Base-by-base conservation (phyloP, 805 yeast genomes). In the Lipomyces sp. region DNA sequence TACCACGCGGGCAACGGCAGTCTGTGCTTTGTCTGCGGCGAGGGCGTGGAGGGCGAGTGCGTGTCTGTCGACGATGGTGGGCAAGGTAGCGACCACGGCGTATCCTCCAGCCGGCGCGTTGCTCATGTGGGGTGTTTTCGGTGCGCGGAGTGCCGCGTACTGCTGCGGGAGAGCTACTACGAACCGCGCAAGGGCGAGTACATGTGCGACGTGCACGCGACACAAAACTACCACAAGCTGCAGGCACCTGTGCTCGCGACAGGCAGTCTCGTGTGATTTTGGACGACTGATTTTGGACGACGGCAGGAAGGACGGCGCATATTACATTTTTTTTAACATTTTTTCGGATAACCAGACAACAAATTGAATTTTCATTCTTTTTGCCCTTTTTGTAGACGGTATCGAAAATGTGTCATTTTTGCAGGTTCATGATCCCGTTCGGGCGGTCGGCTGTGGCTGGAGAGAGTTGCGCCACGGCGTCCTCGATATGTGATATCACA, bases 31-130 rank as follows among this genome's bases (percentile, higher is more conserved):
- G 68, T 74, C 14, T 91, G 98, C 67, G 73, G 76, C 11, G 60
- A 61, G 3, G 95, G 95, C 28, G 86, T 93, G 42, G 96, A 91
- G 65, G 98, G 98, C 3, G 81, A 80, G 65, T 91, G 98, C 67
- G 75, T 91, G 62, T 84, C 82, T 61, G 89, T 83, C 61, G 39
- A 34, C 23, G 33, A 7, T 4, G 14, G n/a, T 2, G 21, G 2
- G n/a, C 32, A 24, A 23, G 45, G 31, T 14, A 7, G 26, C 19
- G 37, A n/a, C 38, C 18, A 14, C 8, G 18, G 16, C 13, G 21
- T 19, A 8, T 7, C 13, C 13, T 31, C 10, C 33, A 22, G 44
- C 29, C 19, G 50, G 34, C 24, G 35, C 21, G 77, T 88, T 50
- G 90, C 86, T 74, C 98, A 91, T 65, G 69, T 76, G 5, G 67